Evolutionary conservation across 2,329 filamentous ascomycete genomes (phyloP).

Genomic region (Phialophora chinensis): DNA sequence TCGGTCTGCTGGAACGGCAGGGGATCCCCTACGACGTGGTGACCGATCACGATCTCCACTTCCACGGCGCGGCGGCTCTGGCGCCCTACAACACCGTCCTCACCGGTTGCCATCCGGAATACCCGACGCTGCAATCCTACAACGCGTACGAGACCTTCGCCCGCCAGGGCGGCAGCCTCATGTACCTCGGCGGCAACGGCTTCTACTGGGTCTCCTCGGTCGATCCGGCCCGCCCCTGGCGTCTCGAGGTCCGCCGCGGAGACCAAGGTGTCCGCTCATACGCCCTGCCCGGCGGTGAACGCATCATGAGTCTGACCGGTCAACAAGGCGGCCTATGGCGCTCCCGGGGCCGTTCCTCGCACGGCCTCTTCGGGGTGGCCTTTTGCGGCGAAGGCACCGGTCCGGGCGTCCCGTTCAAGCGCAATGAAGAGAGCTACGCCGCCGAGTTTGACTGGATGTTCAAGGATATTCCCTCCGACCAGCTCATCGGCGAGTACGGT

Average conservation of each 20-base stretch:
- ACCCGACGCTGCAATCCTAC: slow-evolving; percentile 42
- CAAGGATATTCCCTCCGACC: slow-evolving; percentile 34
- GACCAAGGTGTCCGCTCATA: slow-evolving; percentile 44
- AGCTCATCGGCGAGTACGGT: slow-evolving; percentile 39
- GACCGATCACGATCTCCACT: slow-evolving; percentile 48
- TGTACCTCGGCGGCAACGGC: slow-evolving; percentile 50
- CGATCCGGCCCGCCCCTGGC: slow-evolving; percentile 40
- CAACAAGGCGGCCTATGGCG: slow-evolving; percentile 46
- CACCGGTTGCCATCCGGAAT: slow-evolving; percentile 47
- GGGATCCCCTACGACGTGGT: slow-evolving; percentile 46
- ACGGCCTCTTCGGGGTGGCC: slow-evolving; percentile 44
- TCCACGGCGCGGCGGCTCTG: slow-evolving; percentile 35
- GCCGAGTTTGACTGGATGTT: slow-evolving; percentile 37
- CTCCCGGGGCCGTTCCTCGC: slow-evolving; percentile 42
- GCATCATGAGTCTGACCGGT: slow-evolving; percentile 43
- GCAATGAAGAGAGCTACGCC: slow-evolving; percentile 27
- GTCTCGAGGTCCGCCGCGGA: slow-evolving; percentile 46
- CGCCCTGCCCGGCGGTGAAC: slow-evolving; percentile 41
- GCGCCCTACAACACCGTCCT: slow-evolving; percentile 41
- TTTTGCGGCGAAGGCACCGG: slow-evolving; percentile 44
- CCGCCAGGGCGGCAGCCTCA: slow-evolving; percentile 44
- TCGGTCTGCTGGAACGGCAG: slow-evolving; percentile 45
- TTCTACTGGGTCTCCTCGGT: slow-evolving; percentile 43
- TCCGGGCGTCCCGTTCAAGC: slow-evolving; percentile 41
- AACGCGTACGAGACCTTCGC: slow-evolving; percentile 43